These are phyloP conservation scores for Adenanthera pavonina DNA, from an alignment of 306 rosid species.

Conservation along the genomic window DNA sequence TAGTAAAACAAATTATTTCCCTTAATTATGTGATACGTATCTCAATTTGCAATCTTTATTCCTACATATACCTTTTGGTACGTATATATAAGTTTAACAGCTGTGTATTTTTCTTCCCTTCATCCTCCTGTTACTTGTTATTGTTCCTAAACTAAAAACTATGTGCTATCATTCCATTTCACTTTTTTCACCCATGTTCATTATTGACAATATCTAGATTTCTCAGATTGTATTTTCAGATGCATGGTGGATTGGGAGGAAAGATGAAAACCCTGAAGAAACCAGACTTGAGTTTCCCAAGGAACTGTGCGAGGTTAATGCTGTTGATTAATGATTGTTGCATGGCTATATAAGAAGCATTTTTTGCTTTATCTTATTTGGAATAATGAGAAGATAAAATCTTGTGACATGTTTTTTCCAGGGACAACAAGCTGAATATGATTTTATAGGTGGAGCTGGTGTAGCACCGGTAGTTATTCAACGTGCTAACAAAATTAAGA, in stretches of 20 bases:
- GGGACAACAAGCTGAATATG: neutral
- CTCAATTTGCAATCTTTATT: neutral
- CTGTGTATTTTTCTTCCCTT: neutral
- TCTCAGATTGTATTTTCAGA: constrained; percentile 7
- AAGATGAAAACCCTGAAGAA: constrained; percentile 16
- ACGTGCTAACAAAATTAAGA: neutral
- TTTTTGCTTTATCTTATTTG: neutral
- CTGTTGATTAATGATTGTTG: neutral
- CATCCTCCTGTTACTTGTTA: neutral
- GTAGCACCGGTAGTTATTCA: neutral
- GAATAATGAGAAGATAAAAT: neutral
- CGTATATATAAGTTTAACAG: neutral
- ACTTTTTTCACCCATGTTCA: neutral
- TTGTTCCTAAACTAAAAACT: neutral
- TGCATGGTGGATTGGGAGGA: constrained; percentile 9
- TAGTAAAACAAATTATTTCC: neutral
- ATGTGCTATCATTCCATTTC: neutral
- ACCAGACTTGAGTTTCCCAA: constrained; percentile 9
- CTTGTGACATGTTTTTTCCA: neutral
- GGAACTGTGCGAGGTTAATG: neutral
- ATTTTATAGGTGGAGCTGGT: neutral
- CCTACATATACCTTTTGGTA: neutral
- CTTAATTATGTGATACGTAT: neutral
- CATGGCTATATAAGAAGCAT: neutral
- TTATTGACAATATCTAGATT: neutral